Conservation (phyloP, 1,284 basidiomycete species). For the Omphalotus olearius region DNA sequence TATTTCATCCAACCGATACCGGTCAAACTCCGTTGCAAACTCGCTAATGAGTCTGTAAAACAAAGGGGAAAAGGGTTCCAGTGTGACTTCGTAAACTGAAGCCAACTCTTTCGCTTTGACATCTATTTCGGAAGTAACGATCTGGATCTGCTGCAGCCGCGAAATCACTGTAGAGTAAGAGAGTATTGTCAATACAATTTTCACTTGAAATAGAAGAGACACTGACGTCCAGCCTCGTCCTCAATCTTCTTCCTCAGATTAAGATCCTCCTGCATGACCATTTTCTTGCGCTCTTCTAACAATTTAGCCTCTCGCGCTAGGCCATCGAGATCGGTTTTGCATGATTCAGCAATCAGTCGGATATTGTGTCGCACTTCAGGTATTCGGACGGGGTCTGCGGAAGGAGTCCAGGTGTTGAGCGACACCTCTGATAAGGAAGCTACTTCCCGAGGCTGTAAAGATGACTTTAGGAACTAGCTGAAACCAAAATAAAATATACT, state of each 20-base stretch:
- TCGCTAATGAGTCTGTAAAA: constrained; percentile 72
- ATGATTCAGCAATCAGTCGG: constrained; percentile 77
- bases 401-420: constrained; percentile 78
- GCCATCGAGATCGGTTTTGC: constrained; percentile 80
- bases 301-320: constrained; percentile 87
- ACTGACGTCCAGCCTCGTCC: constrained; percentile 72
- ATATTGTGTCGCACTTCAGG: constrained; percentile 97
- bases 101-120: constrained; percentile 58
- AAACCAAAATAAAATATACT: constrained; percentile 23
- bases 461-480: constrained; percentile 12
- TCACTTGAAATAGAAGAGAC: not conserved
- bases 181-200: constrained; percentile 16
- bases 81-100: constrained; percentile 59
- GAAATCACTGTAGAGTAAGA: constrained; percentile 53
- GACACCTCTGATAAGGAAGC: constrained; percentile 79
- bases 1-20: constrained; percentile 83
- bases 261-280: constrained; percentile 67
- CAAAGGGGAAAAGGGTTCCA: constrained; percentile 66
- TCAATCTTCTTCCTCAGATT: constrained; percentile 65
- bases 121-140: constrained; percentile 69
- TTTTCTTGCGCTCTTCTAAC: constrained; percentile 76
- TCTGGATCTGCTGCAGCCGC: constrained; percentile 71
- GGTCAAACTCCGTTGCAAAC: constrained; percentile 76
- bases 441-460: constrained; percentile 71
- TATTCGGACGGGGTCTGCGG: constrained; percentile 79